A percentile compares a stretch with the other conserved stretches of the same genome.
Conservation (phyloP, 495 filamentous ascomycete species). For the Alectoria sarmentosa region DNA sequence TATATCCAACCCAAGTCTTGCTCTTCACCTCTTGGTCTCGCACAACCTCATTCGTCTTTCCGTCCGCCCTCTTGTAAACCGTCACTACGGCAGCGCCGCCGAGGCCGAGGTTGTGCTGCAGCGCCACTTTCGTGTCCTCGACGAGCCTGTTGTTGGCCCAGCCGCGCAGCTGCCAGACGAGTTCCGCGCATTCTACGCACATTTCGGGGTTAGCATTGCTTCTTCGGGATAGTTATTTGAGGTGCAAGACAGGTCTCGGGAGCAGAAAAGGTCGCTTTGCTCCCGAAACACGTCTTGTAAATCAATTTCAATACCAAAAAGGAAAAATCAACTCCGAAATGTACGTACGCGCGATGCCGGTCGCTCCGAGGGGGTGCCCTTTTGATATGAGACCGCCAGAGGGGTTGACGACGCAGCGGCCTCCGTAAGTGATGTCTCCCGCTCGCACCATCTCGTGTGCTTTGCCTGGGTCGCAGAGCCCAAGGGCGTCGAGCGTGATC, state of each 20-base stretch:
- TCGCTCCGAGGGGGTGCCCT: constrained; percentile 90
- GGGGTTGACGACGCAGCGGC: constrained; percentile 83
- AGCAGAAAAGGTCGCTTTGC: too few relatives aligned
- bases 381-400: constrained; percentile 93
- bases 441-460: constrained; percentile 86
- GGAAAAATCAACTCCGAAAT: too few relatives aligned
- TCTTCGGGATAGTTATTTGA: too few relatives aligned
- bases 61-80: constrained; percentile 84
- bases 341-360: constrained; percentile 85
- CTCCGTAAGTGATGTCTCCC: constrained; percentile 90
- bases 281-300: too few relatives aligned
- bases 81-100: constrained; percentile 89
- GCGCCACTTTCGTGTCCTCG: constrained; percentile 55
- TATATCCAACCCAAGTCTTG: constrained; percentile 71
- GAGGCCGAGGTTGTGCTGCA: constrained; percentile 93
- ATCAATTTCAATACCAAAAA: too few relatives aligned
- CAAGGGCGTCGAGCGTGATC: constrained; percentile 79
- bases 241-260: too few relatives aligned
- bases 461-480: constrained; percentile 69
- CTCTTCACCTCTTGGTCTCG: constrained; percentile 51
- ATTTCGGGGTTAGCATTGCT: too few relatives aligned
- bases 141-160: constrained; percentile 90
- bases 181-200: constrained; percentile 92
- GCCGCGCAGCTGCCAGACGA: constrained; percentile 92
- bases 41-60: constrained; percentile 50